phyloP scores from a whole-genome alignment of 1,284 basidiomycete genomes.

The Boletus sp. region DNA sequence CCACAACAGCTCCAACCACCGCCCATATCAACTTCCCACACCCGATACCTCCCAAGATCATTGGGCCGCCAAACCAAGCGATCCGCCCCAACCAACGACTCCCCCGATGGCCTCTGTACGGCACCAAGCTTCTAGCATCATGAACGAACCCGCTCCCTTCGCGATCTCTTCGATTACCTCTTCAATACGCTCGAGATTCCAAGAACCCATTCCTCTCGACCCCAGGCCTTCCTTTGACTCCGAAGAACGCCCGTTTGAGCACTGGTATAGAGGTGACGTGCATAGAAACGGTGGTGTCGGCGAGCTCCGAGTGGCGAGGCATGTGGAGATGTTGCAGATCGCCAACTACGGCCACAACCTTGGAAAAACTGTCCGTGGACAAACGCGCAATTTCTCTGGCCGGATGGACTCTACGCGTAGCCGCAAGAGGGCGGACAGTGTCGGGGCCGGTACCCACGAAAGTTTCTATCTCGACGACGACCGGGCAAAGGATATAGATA shows the following conservation, averaged over 20 bases:
- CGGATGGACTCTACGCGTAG: conserved; percentile 30
- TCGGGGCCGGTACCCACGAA: conserved; percentile 45
- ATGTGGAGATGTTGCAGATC: conserved; percentile 77
- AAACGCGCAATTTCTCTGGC: conserved; percentile 22
- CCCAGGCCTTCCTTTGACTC: conserved; percentile 63
- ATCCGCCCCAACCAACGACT: conserved; percentile 18
- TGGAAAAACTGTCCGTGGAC: conserved; percentile 22
- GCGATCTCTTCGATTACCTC: conserved; percentile 35
- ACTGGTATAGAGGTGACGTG: conserved; percentile 79
- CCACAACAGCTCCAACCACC: conserved; percentile 23
- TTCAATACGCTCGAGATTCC: conserved; percentile 27
- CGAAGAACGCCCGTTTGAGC: conserved; percentile 73
- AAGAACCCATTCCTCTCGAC: conserved; percentile 17
- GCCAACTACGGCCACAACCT: conserved; percentile 68
- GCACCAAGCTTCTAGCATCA: conserved; percentile 34
- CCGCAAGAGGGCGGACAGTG: conserved; percentile 57
- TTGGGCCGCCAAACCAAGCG: conserved; percentile 14
- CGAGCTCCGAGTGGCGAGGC: conserved; percentile 63
- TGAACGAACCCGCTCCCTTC: conserved; percentile 51
- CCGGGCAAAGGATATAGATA: conserved; percentile 38
- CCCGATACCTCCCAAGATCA: conserved; percentile 31
- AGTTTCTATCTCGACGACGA: conserved; percentile 69
- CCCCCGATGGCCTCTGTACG: conserved; percentile 22
- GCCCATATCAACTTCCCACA: conserved; percentile 27
- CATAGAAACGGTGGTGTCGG: conserved; percentile 78